Conservation (phyloP, 1,139 yeast genomes). For the Hansenula sp. region DNA sequence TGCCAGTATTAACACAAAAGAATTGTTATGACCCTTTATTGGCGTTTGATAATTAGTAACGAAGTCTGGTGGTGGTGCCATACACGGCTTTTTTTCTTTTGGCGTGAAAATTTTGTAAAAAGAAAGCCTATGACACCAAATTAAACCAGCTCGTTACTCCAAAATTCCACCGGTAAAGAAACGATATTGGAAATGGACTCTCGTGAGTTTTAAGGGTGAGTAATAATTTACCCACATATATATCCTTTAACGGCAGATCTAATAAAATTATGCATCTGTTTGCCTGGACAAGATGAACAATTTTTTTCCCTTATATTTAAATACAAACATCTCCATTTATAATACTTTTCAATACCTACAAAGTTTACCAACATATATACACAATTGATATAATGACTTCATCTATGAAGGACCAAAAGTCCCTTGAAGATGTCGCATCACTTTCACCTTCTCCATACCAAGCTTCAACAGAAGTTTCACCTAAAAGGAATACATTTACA, state of each 20-base stretch:
- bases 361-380: background rate
- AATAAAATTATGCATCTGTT: background rate
- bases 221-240: background rate
- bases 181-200: no score
- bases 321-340: background rate
- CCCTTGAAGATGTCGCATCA: background rate
- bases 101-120: background rate
- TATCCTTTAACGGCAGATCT: background rate
- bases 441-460: background rate
- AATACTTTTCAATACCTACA: background rate
- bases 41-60: background rate
- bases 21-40: background rate
- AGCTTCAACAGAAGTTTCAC: background rate
- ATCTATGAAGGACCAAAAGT: background rate
- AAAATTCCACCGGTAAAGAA: no score
- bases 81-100: conserved; percentile 1
- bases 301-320: background rate
- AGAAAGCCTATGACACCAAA: background rate
- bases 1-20: no score
- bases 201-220: no score
- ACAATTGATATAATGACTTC: background rate
- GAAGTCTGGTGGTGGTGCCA: background rate
- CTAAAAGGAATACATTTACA: conserved; percentile 3
- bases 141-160: no score
- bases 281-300: background rate